Evolutionary conservation across 257 asterid genomes (phyloP).

Genomic region (Solanum dulcamara): DNA sequence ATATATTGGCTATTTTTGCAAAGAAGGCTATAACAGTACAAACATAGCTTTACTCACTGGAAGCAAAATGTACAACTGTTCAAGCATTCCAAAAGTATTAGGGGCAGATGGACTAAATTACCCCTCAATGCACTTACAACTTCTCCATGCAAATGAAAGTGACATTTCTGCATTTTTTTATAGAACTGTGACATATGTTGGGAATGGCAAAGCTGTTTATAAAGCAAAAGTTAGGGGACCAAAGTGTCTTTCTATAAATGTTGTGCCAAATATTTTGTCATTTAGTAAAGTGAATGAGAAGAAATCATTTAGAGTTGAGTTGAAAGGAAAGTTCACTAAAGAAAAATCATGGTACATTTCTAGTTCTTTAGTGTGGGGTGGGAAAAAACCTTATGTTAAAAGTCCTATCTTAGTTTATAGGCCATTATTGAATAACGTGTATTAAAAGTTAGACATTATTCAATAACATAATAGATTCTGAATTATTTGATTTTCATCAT

Average conservation of each 20-base stretch:
- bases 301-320: conserved; percentile 38
- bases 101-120: conserved; percentile 68
- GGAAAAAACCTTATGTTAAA: conserved; percentile 26
- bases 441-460: not conserved
- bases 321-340: conserved; percentile 34
- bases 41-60: conserved; percentile 33
- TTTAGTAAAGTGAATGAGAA: conserved; percentile 25
- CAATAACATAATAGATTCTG: not conserved
- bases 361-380: conserved; percentile 29
- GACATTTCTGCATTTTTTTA: conserved; percentile 35
- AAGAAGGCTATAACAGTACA: conserved; percentile 32
- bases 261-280: conserved; percentile 29
- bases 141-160: conserved; percentile 1
- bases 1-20: conserved; percentile 55
- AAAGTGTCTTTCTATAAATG: conserved; percentile 23
- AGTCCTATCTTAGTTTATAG: conserved; percentile 56
- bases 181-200: conserved; percentile 56
- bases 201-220: conserved; percentile 20
- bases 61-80: conserved; percentile 26
- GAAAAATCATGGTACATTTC: not conserved
- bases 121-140: conserved; percentile 49
- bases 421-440: not conserved
- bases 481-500: not conserved
- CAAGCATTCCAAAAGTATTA: conserved; percentile 12
- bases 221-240: conserved; percentile 31